Evolutionary conservation across 805 yeast species (phyloP).

Genomic region (Saccharomycopsis sp.): DNA sequence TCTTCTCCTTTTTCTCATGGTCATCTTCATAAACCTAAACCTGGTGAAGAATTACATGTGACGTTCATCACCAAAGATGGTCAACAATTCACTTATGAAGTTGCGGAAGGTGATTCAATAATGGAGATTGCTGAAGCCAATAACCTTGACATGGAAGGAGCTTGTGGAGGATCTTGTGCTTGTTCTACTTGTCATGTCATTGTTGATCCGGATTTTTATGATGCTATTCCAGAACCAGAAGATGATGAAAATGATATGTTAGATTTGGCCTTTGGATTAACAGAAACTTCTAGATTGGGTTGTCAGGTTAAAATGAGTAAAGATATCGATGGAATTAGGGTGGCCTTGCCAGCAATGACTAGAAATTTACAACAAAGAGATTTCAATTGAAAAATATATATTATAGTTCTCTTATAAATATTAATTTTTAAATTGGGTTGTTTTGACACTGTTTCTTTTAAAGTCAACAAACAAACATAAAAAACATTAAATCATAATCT

Average conservation of each 20-base stretch:
- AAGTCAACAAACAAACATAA: too few species aligned
- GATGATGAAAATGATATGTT: slow-evolving; percentile 99
- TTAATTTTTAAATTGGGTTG: not conserved
- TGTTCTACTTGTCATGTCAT: slow-evolving; percentile 97
- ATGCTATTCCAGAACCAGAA: slow-evolving; percentile 83
- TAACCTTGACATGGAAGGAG: slow-evolving; percentile 93
- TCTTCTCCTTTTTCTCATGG: slow-evolving; percentile 63
- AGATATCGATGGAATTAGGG: slow-evolving; percentile 85
- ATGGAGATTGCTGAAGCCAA: slow-evolving; percentile 93
- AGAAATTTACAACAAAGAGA: slow-evolving; percentile 80
- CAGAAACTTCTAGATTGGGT: slow-evolving; percentile 93
- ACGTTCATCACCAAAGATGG: slow-evolving; percentile 94
- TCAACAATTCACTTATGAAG: slow-evolving; percentile 68
- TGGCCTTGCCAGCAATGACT: slow-evolving; percentile 96
- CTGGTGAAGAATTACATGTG: slow-evolving; percentile 82
- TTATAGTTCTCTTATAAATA: not conserved
- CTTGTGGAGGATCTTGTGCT: slow-evolving; percentile 99
- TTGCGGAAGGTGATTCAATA: slow-evolving; percentile 83
- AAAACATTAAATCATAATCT: not conserved
- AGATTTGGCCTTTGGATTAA: slow-evolving; percentile 92
- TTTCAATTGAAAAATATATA: slow-evolving; percentile 37
- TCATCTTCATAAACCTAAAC: slow-evolving; percentile 79
- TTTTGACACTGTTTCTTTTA: too few species aligned
- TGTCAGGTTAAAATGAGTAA: slow-evolving; percentile 88
- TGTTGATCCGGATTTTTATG: slow-evolving; percentile 91